Evolutionary conservation across 2,329 filamentous ascomycete genomes (phyloP).

Genomic region (Neurospora sp.): DNA sequence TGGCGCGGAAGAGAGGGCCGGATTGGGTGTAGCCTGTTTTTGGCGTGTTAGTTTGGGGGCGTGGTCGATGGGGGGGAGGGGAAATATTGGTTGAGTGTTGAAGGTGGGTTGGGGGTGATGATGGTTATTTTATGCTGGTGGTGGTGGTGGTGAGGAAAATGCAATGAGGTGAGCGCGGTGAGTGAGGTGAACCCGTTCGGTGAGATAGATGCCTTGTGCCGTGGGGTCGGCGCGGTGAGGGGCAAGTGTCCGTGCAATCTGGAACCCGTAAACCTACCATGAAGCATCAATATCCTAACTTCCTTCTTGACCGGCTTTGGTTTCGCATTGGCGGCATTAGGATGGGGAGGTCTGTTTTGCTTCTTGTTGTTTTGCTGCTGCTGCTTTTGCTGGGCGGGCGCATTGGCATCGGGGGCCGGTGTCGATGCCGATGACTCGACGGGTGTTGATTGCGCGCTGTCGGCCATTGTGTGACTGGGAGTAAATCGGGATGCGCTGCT

Average conservation of each 20-base stretch:
- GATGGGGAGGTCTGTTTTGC: neutral
- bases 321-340: constrained; percentile 9
- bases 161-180: neutral
- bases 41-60: too few species aligned
- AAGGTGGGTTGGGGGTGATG: too few species aligned
- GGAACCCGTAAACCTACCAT: constrained; percentile 38
- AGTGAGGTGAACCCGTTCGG: neutral
- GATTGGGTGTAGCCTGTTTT: constrained; percentile 76
- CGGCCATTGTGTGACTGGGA: neutral
- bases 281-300: constrained; percentile 67
- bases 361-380: constrained; percentile 1
- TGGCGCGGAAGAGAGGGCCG: constrained; percentile 72
- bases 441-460: neutral
- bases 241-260: neutral
- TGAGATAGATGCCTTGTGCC: neutral
- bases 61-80: too few species aligned
- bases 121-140: too few species aligned
- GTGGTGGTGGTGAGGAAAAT: neutral
- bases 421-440: neutral
- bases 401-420: neutral
- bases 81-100: too few species aligned
- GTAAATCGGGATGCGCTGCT: neutral
- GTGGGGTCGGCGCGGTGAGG: neutral
- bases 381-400: neutral
- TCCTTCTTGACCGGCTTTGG: constrained; percentile 33